Evolutionary conservation across 139 green algal species (phyloP).

Genomic region (Gonium pectorale): DNA sequence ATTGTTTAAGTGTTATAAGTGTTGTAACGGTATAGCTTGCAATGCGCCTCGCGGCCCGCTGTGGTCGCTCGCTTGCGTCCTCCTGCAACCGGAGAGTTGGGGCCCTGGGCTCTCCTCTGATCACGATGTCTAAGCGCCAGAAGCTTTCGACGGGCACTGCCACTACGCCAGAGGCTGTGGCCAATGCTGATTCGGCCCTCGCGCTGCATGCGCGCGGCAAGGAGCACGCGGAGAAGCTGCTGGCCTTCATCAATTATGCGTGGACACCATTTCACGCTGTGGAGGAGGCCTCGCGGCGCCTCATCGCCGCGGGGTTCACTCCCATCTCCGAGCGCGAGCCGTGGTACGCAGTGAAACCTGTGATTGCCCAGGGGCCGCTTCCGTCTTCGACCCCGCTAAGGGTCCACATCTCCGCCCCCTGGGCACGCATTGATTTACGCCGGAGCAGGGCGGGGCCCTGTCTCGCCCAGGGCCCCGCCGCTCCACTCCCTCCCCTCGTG

Average conservation of each 20-base stretch:
- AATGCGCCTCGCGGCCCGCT: constrained; percentile 19
- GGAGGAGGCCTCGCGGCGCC: constrained; percentile 69
- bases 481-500: too few relatives aligned
- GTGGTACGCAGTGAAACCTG: constrained; percentile 62
- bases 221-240: constrained; percentile 49
- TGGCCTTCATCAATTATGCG: constrained; percentile 81
- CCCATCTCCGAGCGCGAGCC: constrained; percentile 80
- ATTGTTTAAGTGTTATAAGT: too few relatives aligned
- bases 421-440: too few relatives aligned
- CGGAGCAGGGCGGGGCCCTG: too few relatives aligned
- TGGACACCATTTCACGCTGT: constrained; percentile 88
- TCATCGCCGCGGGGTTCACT: constrained; percentile 78
- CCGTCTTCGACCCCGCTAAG: too few relatives aligned
- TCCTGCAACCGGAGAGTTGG: constrained; percentile 1
- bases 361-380: too few relatives aligned
- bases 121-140: constrained; percentile 10
- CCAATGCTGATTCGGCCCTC: background rate
- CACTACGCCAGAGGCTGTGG: background rate
- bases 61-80: background rate
- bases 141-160: background rate
- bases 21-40: too few relatives aligned
- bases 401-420: too few relatives aligned
- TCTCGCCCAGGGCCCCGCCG: too few relatives aligned
- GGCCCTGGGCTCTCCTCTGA: background rate
- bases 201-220: constrained; percentile 18